These are phyloP conservation scores for Magnolia kwangsiensis DNA, from an alignment of 164 flowering plant genomes.

Conservation along the genomic window DNA sequence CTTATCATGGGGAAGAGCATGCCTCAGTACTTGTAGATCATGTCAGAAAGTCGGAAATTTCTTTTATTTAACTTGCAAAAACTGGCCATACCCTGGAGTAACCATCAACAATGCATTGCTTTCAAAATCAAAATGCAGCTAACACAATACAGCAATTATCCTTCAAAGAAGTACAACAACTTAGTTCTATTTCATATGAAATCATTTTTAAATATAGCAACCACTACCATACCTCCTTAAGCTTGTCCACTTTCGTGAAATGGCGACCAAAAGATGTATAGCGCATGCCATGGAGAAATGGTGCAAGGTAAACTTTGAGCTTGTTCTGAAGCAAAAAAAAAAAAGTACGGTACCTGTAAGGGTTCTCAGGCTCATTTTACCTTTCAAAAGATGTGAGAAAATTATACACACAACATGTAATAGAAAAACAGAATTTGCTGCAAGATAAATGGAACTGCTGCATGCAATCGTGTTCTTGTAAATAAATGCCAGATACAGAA, in stretches of 20 bases:
- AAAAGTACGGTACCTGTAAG: not conserved
- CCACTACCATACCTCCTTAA: slow-evolving; percentile 53
- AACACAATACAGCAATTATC: not conserved
- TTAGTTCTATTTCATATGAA: not conserved
- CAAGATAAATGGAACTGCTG: too few relatives aligned
- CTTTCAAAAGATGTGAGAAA: too few relatives aligned
- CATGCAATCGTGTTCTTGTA: too few relatives aligned
- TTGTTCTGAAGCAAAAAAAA: slow-evolving; percentile 45
- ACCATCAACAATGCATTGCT: not conserved
- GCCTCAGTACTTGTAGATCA: not conserved
- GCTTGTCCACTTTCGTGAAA: slow-evolving; percentile 83
- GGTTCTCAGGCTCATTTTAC: too few relatives aligned
- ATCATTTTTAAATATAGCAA: too few relatives aligned
- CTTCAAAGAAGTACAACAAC: not conserved
- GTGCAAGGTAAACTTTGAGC: slow-evolving; percentile 79
- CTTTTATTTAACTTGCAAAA: too few relatives aligned
- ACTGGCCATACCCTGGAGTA: not conserved
- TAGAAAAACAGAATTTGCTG: too few relatives aligned
- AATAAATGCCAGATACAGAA: too few relatives aligned
- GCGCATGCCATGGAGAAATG: slow-evolving; percentile 82
- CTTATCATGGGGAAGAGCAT: not conserved
- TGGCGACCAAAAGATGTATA: slow-evolving; percentile 97
- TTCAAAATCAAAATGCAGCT: not conserved
- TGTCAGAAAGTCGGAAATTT: not conserved
- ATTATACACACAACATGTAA: too few relatives aligned